A percentile compares a stretch with the other conserved stretches of the same genome.
Evolutionary conservation across 2,329 filamentous ascomycete genomes (phyloP).

Genomic region (Nemania sp.): DNA sequence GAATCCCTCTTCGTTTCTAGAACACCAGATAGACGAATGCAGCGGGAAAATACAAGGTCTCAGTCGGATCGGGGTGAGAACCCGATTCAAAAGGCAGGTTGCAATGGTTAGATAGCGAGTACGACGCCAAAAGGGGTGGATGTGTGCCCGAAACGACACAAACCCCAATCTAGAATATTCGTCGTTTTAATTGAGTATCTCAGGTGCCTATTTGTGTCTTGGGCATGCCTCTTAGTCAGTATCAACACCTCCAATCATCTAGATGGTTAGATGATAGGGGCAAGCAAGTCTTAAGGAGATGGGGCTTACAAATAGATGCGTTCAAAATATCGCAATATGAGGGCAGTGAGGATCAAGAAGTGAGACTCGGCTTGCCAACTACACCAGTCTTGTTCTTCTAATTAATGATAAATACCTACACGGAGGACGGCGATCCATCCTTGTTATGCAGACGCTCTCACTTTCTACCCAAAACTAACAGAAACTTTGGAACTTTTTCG

Average conservation of each 20-base stretch:
- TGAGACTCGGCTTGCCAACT: not conserved
- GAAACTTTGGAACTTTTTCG: slow-evolving; percentile 14
- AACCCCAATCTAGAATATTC: slow-evolving; percentile 12
- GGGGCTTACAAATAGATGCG: slow-evolving; percentile 8
- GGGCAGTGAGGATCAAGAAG: not conserved
- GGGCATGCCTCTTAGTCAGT: slow-evolving; percentile 8
- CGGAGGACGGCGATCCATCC: slow-evolving; percentile 12
- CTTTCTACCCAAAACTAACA: slow-evolving; percentile 25
- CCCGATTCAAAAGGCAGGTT: slow-evolving; percentile 3
- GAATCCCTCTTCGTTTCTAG: not conserved
- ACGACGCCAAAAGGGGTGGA: slow-evolving; percentile 19
- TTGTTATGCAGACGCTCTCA: slow-evolving; percentile 14
- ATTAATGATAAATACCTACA: slow-evolving; percentile 11
- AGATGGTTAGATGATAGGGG: too few relatives aligned
- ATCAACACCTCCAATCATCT: slow-evolving; percentile 12
- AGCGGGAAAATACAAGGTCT: not conserved
- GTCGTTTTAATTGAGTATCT: slow-evolving; percentile 8
- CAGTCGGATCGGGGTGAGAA: not conserved
- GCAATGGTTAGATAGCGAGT: slow-evolving; percentile 12
- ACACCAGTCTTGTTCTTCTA: not conserved
- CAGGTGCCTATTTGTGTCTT: not conserved
- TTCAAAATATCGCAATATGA: not conserved
- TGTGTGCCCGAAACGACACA: slow-evolving; percentile 7
- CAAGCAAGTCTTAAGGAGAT: slow-evolving; percentile 11
- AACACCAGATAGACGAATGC: not conserved